Percentiles rank a stretch among this genome's conserved stretches.
Evolutionary conservation across 2,329 filamentous ascomycete species (phyloP).

Genomic region (Claviceps sp.): DNA sequence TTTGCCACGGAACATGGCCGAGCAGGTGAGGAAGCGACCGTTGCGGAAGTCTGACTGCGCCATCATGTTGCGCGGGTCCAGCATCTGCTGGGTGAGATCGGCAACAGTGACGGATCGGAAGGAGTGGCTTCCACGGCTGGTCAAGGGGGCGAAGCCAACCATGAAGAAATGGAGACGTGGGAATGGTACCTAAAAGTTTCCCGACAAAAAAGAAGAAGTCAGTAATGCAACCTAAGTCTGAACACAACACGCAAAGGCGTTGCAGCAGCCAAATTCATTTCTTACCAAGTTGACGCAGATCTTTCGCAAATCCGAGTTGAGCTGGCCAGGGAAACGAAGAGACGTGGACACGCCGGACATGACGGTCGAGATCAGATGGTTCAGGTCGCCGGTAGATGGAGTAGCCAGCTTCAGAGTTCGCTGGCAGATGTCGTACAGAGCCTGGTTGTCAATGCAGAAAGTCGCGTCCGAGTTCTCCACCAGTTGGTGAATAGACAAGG

Average conservation of each 20-base stretch:
- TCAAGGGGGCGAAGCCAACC: conserved; percentile 98
- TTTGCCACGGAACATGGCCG: conserved; percentile 98
- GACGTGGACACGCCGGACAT: conserved; percentile 99
- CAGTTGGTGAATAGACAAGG: conserved; percentile 94
- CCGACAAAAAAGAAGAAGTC: not conserved
- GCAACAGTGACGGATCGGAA: conserved; percentile 97
- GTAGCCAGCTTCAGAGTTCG: conserved; percentile 96
- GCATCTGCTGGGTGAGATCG: conserved; percentile 99
- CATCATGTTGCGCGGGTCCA: conserved; percentile 99
- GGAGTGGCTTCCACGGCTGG: conserved; percentile 67
- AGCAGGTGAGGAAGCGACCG: conserved; percentile 98
- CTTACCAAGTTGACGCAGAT: conserved; percentile 82
- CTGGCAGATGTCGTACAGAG: conserved; percentile 99
- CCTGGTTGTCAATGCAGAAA: conserved; percentile 99
- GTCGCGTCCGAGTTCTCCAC: conserved; percentile 99
- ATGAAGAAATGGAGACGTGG: conserved; percentile 99
- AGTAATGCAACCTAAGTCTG: not conserved
- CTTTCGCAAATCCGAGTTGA: conserved; percentile 99
- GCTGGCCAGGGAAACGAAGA: conserved; percentile 96
- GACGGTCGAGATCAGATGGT: conserved; percentile 97
- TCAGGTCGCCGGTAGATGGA: conserved; percentile 96
- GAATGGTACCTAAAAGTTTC: conserved; percentile 63
- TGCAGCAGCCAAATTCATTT: not conserved
- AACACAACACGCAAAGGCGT: not conserved
- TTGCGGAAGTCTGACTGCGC: conserved; percentile 99